Base-by-base conservation (phyloP, 805 yeast species). In the Starmera amethionina region DNA sequence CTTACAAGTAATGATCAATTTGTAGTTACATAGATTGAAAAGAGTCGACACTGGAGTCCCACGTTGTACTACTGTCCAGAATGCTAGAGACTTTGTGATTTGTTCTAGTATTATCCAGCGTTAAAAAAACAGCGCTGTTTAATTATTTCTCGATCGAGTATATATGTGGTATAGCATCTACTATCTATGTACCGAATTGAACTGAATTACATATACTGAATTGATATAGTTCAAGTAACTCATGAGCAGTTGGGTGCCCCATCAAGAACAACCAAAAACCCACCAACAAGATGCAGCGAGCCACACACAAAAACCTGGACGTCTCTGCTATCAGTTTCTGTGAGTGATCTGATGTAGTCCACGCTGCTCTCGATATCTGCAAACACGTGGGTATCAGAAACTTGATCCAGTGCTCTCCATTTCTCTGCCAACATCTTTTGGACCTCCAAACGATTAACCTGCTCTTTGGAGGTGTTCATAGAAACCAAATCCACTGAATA, bases 201-300 rank as follows among this genome's bases (percentile, higher is more conserved):
- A 16, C 18, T 16, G 18, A 16, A 16, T n/a, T n/a, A n/a, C n/a
- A n/a, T n/a, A n/a, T n/a, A n/a, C 18, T 16, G 18, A 16, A 16
- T 16, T 16, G 18, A 16, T 4, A 4, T 16, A 16, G 18, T 4
- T 16, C 18, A 16, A 16, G 18, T 16, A 16, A 16, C 4, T 16
- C 18, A 16, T 16, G 4, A 16, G 18, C 18, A 16, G 18, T 16
- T 16, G 7, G 35, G 27, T 34, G 55, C 49, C 13, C 60, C 68
- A 39, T 90, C 96, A 34, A 87, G 63, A 6, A 89, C 96, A 3
- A 87, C 88, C 32, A 93, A 62, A 42, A 93, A 73, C 0, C 97
- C 98, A 14, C 99, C 99, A 10, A 93, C 95, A 42, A 94, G 66
- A 58, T 90, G 96, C 47, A 93, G 67, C 5, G 97, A 88, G 1